phyloP scores from a whole-genome alignment of 257 asterid genomes.

The Solanum pinnatisectum region DNA sequence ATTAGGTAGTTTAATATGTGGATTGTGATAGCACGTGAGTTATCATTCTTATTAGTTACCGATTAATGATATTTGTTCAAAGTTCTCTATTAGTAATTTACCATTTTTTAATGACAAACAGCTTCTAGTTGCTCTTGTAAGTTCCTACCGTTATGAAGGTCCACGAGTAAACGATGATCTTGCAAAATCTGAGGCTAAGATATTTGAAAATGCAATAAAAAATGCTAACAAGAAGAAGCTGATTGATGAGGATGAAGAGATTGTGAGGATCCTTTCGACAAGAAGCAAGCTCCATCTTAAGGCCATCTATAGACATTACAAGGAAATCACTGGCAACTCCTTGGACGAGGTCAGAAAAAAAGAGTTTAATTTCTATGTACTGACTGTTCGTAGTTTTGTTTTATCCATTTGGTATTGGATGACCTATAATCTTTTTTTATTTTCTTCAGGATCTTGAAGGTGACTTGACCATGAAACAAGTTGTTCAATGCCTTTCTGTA shows the following conservation, averaged over 20 bases:
- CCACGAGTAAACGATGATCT: constrained; percentile 38
- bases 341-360: constrained; percentile 50
- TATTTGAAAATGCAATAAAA: constrained; percentile 28
- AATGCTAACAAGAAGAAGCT: constrained; percentile 7
- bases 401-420: not conserved
- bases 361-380: not conserved
- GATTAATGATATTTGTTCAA: not conserved
- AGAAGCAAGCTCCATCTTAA: constrained; percentile 71
- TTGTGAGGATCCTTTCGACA: constrained; percentile 54
- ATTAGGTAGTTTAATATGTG: not conserved
- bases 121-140: constrained; percentile 69
- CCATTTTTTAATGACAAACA: constrained; percentile 8
- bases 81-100: not conserved
- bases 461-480: constrained; percentile 21
- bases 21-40: not conserved
- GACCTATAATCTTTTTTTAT: no score
- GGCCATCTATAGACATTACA: constrained; percentile 52
- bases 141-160: constrained; percentile 82
- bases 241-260: constrained; percentile 41
- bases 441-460: constrained; percentile 42
- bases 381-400: not conserved
- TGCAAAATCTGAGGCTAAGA: constrained; percentile 71
- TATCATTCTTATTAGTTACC: not conserved
- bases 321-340: constrained; percentile 41
- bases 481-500: constrained; percentile 55